Evolutionary conservation across 2,329 filamentous ascomycete genomes (phyloP), one percentile per base, ranked within the genome.

Genomic region (Ophiostoma australiae): DNA sequence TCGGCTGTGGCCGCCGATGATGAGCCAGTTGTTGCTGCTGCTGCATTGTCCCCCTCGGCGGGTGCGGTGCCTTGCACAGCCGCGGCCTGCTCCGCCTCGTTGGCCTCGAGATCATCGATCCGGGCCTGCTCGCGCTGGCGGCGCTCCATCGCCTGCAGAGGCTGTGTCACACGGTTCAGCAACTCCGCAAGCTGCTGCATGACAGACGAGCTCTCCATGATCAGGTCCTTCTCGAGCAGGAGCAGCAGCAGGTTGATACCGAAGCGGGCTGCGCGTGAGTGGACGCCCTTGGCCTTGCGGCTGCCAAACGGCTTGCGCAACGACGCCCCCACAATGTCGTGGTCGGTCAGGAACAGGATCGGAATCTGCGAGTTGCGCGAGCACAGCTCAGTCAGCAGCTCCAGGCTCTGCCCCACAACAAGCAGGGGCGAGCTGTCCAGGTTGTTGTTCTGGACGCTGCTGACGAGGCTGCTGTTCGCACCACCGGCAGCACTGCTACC

Each of bases 151-250:
- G 90, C 88, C 73, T 92, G 91, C 35, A 99, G 84, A 13, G 95
- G 95, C 71, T 91, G 85, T 0, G 95, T 99, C 71, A 98, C 93
- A 74, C 91, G 90, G 78, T 93, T 94, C 35, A 99, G 85, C 39
- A 99, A 83, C 74, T 90, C 89, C 1, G 95, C 95, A 35, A 99
- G 85, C 73, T 93, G 90, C 76, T 97, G 94, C 94, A 99, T 98
- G 71, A 97, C 94, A 7, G 90, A 86, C n/a, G 94, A 94, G 80
- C 93, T 99, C 80, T 99, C 95, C 82, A 97, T 97, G 74, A 99
- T 94, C 73, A 98, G 84, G 74, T 93, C 92, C n/a, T 95, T 91
- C 78, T 98, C 95, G 31, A 99, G 85, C 5, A 99, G 85, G 73
- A 89, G 90, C 67, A 99, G 85, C 39, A 99, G 83, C 17, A 94